Percentiles rank a stretch among this genome's conserved stretches.
Evolutionary conservation across 2,329 filamentous ascomycete species (phyloP).

Genomic region (Hypoxylon sp.): DNA sequence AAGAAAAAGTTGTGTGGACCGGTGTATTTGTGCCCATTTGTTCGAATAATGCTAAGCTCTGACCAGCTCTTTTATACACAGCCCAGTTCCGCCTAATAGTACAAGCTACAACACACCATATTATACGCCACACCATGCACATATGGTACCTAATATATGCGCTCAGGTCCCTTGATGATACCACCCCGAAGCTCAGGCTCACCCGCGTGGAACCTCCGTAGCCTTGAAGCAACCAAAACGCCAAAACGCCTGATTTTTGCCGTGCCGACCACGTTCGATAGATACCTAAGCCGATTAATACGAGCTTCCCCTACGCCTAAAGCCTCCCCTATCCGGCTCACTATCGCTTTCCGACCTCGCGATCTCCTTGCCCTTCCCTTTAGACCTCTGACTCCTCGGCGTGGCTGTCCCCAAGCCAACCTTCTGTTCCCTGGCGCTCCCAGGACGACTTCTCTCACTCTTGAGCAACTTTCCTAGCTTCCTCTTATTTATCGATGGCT

Average conservation of each 20-base stretch:
- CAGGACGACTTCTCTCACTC: slow-evolving; percentile 52
- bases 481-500: slow-evolving; percentile 20
- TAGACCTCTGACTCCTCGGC: slow-evolving; percentile 51
- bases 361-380: slow-evolving; percentile 65
- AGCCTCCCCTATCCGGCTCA: slow-evolving; percentile 48
- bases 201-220: not conserved
- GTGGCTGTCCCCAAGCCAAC: slow-evolving; percentile 41
- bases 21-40: not conserved
- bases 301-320: slow-evolving; percentile 58
- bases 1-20: not conserved
- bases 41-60: slow-evolving; percentile 21
- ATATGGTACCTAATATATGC: slow-evolving; percentile 22
- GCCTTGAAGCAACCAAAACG: slow-evolving; percentile 31
- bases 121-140: slow-evolving; percentile 17
- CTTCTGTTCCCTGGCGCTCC: slow-evolving; percentile 59
- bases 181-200: slow-evolving; percentile 15
- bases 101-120: slow-evolving; percentile 20
- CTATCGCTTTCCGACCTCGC: slow-evolving; percentile 53
- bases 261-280: slow-evolving; percentile 1
- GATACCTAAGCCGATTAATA: slow-evolving; percentile 50
- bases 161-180: slow-evolving; percentile 5
- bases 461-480: slow-evolving; percentile 16
- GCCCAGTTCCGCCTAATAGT: slow-evolving; percentile 20
- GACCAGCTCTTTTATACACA: slow-evolving; percentile 26
- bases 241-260: slow-evolving; percentile 34